Base-by-base conservation (phyloP, 495 filamentous ascomycete genomes). In the Penicillium lividum region DNA sequence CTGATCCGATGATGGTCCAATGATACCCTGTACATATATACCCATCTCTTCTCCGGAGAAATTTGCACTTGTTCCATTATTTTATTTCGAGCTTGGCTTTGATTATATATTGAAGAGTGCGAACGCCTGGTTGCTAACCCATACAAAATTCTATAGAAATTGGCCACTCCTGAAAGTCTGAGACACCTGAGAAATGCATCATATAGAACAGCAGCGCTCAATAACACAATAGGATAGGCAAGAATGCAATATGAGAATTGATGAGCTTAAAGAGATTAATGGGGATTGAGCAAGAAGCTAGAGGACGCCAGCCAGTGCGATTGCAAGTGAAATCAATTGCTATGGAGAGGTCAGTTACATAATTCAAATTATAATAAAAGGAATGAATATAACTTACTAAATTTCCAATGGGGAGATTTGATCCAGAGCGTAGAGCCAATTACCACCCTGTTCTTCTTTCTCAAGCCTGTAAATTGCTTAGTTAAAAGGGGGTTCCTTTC, bases 361-460 rank as follows among this genome's bases (percentile, higher is more conserved):
- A 27, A 47, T 33, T 27, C 40, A 22, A 34, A 47, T 5, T 34
- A 25, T 10, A 10, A n/a, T 2, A 4, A 33, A 11, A 49, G 22
- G 4, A 47, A 34, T 54, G 38, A 25, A 22, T 22, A n/a, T n/a
- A 33, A 84, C 92, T 84, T 84, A 96, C 93, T 98, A 98, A 58
- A 98, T 98, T 76, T 96, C 91, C 75, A 98, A 78, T 51, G 94
- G 94, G 61, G 94, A 95, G 69, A 98, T 85, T 67, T 94, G 89
- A 71, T 98, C 94, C 47, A 97, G 87, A 72, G 90, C 90, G 72
- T 97, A 98, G 48, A 98, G 84, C 95, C 95, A 98, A 69, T 97
- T 96, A 40, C 91, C 92, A 60, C 89, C 90, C 63, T 87, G 84
- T 76, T 97, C 94, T 74, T 97, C 95, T 63, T 86, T 87, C 53